These are phyloP conservation scores for Decorospora gaudefroyi DNA, from an alignment of 2,329 filamentous ascomycete species.

Conservation along the genomic window DNA sequence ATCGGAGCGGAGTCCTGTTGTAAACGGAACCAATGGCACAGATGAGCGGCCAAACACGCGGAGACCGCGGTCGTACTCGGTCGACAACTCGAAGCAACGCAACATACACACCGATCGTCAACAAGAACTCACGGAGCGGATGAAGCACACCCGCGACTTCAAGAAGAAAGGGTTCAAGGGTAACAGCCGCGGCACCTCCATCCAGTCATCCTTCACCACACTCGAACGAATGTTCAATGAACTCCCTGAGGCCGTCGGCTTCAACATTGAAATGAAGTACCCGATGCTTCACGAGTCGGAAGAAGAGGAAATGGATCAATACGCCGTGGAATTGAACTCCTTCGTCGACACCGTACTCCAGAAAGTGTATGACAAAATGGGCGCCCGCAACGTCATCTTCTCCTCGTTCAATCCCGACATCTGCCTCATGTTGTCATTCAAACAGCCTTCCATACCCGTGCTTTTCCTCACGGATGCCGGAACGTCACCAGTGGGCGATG, in stretches of 20 bases:
- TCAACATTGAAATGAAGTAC: constrained; percentile 99
- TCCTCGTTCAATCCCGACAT: constrained; percentile 98
- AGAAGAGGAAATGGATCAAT: constrained; percentile 94
- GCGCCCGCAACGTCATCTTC: constrained; percentile 90
- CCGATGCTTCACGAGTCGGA: constrained; percentile 96
- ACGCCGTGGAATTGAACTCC: constrained; percentile 91
- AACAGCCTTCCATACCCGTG: constrained; percentile 95
- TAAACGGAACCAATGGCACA: constrained; percentile 22
- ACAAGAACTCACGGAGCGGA: constrained; percentile 74
- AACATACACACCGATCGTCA: constrained; percentile 49
- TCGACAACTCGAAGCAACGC: constrained; percentile 55
- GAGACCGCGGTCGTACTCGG: constrained; percentile 62
- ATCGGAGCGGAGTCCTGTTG: constrained; percentile 37
- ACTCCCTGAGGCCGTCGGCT: constrained; percentile 80
- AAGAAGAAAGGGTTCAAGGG: constrained; percentile 95
- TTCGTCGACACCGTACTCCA: constrained; percentile 92
- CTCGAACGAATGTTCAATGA: constrained; percentile 90
- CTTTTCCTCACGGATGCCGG: constrained; percentile 93
- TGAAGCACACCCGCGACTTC: constrained; percentile 96
- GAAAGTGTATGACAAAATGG: constrained; percentile 85
- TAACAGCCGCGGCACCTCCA: constrained; percentile 90
- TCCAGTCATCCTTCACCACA: constrained; percentile 94
- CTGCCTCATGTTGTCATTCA: constrained; percentile 90
- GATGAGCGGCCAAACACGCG: constrained; percentile 29
- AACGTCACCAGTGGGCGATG: constrained; percentile 78